Evolutionary conservation across 139 green algal genomes (phyloP), one percentile per base, ranked within the genome.

Genomic region (Chlamydomonas schloesseri): DNA sequence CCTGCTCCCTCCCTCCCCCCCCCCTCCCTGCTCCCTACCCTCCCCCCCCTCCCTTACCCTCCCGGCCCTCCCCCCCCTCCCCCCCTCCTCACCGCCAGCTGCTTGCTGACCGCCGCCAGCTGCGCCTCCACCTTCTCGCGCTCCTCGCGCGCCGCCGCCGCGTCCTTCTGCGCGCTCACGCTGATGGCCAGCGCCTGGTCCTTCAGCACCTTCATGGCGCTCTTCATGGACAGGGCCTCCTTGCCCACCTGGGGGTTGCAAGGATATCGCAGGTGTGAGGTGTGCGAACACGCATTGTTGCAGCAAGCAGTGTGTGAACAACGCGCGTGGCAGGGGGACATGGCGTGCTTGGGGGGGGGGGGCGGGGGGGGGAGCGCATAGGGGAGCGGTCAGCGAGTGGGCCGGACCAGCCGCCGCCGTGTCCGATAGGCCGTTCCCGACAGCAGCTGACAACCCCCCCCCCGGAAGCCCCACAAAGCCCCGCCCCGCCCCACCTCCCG

Each of bases 171-270:
- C 47, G 91, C 89, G 71, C 81, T 77, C 0, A 83, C 79, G 34
- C 87, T 88, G 60, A 93, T 81, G 23, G 81, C 36, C 17, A 60
- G 67, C 10, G 91, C 89, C 71, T 90, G 88, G 71, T 91, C 72
- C 78, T 90, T 92, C 29, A 94, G 82, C 67, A 75, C 80, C 50
- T 62, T 47, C 91, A 94, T 94, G 33, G 89, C 91, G 20, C 87
- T 77, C 29, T 82, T 81, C 91, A 93, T 91, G 65, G 70, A 64
- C 58, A 88, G 31, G 17, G 84, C 69, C 67, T 91, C 89, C 1
- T 14, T 13, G 46, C 83, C 78, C 20, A 90, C 70, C 89, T 89
- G 81, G 18, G 70, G 34, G 28, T 3, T 3, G 68, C 10, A n/a
- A n/a, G n/a, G n/a, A n/a, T n/a, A n/a, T n/a, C n/a, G n/a, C n/a